Conservation (phyloP, 2,329 filamentous ascomycete genomes). For the Alternaria metachromatica region DNA sequence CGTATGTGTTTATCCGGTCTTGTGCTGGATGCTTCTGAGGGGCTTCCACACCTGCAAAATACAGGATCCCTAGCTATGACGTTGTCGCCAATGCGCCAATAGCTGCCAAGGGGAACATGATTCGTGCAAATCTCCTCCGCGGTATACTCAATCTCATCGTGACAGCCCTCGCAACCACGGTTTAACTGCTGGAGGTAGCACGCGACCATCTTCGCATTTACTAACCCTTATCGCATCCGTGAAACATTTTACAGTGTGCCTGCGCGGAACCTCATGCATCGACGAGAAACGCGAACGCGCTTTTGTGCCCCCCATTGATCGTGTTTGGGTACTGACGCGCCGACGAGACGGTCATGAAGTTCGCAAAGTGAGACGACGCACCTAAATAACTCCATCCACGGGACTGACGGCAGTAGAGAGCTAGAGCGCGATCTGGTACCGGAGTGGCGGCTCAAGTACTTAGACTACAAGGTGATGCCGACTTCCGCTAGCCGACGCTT, state of each 20-base stretch:
- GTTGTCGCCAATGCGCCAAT: slow-evolving; percentile 10
- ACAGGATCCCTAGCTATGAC: slow-evolving; percentile 5
- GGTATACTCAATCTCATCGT: background rate
- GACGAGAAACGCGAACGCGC: background rate
- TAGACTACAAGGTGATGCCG: slow-evolving; percentile 80
- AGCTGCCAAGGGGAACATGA: slow-evolving; percentile 15
- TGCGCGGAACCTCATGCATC: background rate
- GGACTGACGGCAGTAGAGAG: slow-evolving; percentile 60
- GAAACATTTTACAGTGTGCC: background rate
- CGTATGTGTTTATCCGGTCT: background rate
- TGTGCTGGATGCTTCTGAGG: background rate
- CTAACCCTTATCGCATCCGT: background rate
- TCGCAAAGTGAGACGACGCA: slow-evolving; percentile 62
- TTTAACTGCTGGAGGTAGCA: background rate
- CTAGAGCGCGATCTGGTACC: slow-evolving; percentile 87
- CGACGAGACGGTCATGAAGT: slow-evolving; percentile 59
- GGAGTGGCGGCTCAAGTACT: slow-evolving; percentile 93
- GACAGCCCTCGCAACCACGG: slow-evolving; percentile 3
- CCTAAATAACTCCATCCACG: background rate
- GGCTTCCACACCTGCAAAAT: background rate
- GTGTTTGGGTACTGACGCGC: slow-evolving; percentile 15
- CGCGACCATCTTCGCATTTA: background rate
- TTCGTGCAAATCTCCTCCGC: slow-evolving; percentile 8
- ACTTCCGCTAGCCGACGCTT: slow-evolving; percentile 11
- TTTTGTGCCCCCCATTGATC: background rate